Percentiles rank a stretch among this genome's conserved stretches.
Conservation (phyloP, 1,284 basidiomycete species). For the Tilletiaria anomala region DNA sequence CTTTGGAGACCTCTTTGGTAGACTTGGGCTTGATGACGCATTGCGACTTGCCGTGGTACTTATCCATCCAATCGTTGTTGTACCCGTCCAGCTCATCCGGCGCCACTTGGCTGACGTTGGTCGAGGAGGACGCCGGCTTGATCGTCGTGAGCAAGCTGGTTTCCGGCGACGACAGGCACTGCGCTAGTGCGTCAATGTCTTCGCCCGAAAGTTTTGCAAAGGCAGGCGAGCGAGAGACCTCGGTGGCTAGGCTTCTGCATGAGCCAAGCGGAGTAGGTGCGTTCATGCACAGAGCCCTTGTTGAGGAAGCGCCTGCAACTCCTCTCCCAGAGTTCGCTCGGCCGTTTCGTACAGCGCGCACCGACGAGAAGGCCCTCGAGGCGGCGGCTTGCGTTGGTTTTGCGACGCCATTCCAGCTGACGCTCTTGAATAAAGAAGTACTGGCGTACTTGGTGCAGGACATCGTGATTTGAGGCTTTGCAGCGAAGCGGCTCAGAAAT, state of each 20-base stretch:
- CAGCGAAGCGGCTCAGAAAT: too few species aligned
- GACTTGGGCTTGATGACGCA: constrained; percentile 80
- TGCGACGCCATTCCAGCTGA: too few species aligned
- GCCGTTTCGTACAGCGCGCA: background rate
- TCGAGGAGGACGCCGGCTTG: constrained; percentile 11
- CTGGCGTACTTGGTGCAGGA: too few species aligned
- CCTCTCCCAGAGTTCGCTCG: too few species aligned
- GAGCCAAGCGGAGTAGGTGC: background rate
- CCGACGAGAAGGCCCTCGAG: background rate
- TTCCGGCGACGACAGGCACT: constrained; percentile 41
- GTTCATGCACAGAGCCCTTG: background rate
- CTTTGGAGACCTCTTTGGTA: constrained; percentile 70
- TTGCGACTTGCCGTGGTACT: constrained; percentile 68
- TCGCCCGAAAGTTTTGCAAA: constrained; percentile 43
- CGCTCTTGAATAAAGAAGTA: too few species aligned
- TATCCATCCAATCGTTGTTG: constrained; percentile 96
- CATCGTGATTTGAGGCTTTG: too few species aligned
- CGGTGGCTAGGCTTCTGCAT: constrained; percentile 36
- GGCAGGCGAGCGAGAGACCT: constrained; percentile 46
- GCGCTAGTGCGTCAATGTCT: constrained; percentile 44
- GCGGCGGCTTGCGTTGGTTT: too few species aligned
- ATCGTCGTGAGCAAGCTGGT: constrained; percentile 44
- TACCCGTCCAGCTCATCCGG: constrained; percentile 56
- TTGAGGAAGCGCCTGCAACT: too few species aligned
- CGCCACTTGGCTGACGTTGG: constrained; percentile 39